Conservation (phyloP, 164 flowering plant genomes). For the Annona squamosa region DNA sequence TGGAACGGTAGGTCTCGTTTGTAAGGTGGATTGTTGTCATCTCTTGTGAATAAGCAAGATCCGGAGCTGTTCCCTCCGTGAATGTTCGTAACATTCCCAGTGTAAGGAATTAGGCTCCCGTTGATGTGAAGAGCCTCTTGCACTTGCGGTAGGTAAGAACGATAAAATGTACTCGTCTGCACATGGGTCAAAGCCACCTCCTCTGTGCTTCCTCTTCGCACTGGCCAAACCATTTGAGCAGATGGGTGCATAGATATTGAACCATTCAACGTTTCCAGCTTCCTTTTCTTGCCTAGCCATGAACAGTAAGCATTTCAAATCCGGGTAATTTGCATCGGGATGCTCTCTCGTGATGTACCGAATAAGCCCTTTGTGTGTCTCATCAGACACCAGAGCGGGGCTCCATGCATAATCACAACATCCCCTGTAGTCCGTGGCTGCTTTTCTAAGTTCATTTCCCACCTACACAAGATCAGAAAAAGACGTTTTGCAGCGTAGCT, state of each 20-base stretch:
- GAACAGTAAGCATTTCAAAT: neutral
- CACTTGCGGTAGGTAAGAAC: conserved; percentile 29
- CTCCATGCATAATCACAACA: conserved; percentile 64
- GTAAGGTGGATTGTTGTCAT: too few species aligned
- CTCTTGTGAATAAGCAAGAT: neutral
- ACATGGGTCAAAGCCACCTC: conserved; percentile 25
- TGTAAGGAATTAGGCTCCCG: conserved; percentile 2
- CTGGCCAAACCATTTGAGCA: conserved; percentile 17
- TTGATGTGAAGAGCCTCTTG: conserved; percentile 26
- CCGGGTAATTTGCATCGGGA: neutral
- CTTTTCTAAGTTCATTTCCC: conserved; percentile 1
- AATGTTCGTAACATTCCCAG: conserved; percentile 6
- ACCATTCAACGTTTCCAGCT: conserved; percentile 56
- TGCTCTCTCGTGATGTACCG: neutral
- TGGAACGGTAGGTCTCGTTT: too few species aligned
- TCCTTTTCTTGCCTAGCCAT: conserved; percentile 12
- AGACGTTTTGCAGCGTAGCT: too few species aligned
- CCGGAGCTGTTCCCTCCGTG: too few species aligned
- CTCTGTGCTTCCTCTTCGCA: neutral
- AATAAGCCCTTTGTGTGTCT: conserved; percentile 5
- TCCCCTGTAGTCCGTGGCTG: conserved; percentile 44
- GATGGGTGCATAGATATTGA: conserved; percentile 55
- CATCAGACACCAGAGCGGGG: conserved; percentile 72
- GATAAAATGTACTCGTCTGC: conserved; percentile 7
- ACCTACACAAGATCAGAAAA: conserved; percentile 3